Evolutionary conservation across 2,329 filamentous ascomycete species (phyloP), one percentile per base, ranked within the genome.

Genomic region (Fusarium sp.): DNA sequence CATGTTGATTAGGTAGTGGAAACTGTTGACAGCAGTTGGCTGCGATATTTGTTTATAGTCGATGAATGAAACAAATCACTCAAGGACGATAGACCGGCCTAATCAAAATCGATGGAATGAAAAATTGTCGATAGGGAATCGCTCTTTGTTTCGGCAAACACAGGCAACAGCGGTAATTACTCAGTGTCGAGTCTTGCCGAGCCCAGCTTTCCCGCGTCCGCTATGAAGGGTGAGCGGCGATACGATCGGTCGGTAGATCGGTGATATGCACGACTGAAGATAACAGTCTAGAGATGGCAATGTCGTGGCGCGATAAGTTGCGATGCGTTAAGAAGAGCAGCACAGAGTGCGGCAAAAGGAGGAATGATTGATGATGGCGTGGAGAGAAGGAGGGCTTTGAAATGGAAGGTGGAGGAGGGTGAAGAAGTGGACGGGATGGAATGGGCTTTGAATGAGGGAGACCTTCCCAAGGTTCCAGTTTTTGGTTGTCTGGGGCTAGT

Each of bases 1-100:
- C 88, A 91, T 91, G 59, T 68, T 84, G 77, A 61, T 55, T 54
- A 58, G 34, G 50, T 54, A 41, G 46, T 37, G 34, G 41, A 58
- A 37, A 37, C 40, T 41, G 58, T 51, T 44, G 45, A 58, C 33
- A 34, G 33, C 31, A 55, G 31, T 56, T 52, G 59, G 62, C 42
- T 44, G 52, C 37, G 42, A 56, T 49, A 23, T 30, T 56, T 36
- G 40, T 54, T 42, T 54, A 34, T 55, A 47, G 46, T 52, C 52
- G 55, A 64, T 60, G 65, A 69, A 59, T 65, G 69, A 63, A 40
- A 57, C 44, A 54, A 50, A 49, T 51, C 61, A 58, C 33, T 60
- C 56, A 58, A 58, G 34, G 51, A 52, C 44, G 37, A 63, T 26
- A n/a, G 30, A 31, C 46, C 34, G 54, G 28, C 26, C 28, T 31